Evolutionary conservation across 306 rosid species (phyloP), one percentile per base, ranked within the genome.

Genomic region (Quercus bicolor): DNA sequence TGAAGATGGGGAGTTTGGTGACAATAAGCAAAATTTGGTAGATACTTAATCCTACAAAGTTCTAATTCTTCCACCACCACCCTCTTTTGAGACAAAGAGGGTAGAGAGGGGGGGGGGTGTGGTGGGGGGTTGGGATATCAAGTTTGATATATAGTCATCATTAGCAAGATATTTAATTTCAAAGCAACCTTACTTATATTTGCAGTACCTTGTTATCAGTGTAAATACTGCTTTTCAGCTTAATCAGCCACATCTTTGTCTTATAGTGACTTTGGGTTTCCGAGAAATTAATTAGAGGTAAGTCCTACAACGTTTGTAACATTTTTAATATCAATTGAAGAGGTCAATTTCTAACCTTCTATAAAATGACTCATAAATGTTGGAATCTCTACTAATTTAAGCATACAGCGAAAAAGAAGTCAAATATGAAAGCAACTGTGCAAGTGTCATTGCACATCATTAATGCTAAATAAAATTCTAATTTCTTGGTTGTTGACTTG

Each of bases 1-100:
- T 79, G 97, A 90, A 82, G 98, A 90, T 20, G 98, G 91, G 66
- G 97, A 94, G 80, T 89, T 86, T 76, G 98, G 98, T 18, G 86
- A 86, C 48, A 85, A 78, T 56, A 81, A 82, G 81, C 91, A 86
- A 64, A 88, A 90, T 86, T 48, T 81, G 89, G 87, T 90, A 93
- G 86, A 84, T 52, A 16, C 68, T 76, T 76, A 73, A 75, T 80
- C 79, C 81, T 68, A 60, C 74, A 61, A 40, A 12, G 43, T 13
- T 28, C 33, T 21, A 19, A 8, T 20, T 24, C 21, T 11, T 29
- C 40, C 23, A 14, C 13, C 29, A 8, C 5, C 62, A 11, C 28
- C 65, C 65, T 7, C 29, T 24, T 12, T 16, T 13, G 5, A 24
- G 11, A 11, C 13, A 4, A 31, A 31, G 13, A 45, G n/a, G 56